phyloP scores from a whole-genome alignment of 225 moss, liverwort and hornwort genomes.

The Physcomitrellopsis africana region DNA sequence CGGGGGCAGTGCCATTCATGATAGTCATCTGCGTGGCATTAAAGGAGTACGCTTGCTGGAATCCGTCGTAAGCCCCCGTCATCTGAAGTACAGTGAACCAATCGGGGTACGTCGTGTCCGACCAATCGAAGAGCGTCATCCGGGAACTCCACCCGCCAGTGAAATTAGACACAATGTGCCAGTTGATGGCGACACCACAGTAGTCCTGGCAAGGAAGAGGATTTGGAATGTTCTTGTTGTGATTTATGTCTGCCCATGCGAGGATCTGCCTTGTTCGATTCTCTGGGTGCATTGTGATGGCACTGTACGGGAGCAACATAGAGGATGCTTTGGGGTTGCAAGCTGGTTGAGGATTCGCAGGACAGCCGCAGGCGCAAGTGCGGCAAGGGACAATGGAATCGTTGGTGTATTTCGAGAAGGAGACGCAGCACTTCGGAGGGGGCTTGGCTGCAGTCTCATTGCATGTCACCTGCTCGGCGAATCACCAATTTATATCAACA shows the following conservation, averaged over 20 bases:
- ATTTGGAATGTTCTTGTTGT: constrained; percentile 36
- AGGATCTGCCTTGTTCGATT: constrained; percentile 52
- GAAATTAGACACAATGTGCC: constrained; percentile 74
- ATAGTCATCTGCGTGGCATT: constrained; percentile 45
- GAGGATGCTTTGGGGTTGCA: constrained; percentile 44
- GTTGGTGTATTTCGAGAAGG: constrained; percentile 71
- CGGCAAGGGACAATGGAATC: constrained; percentile 67
- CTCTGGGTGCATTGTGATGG: constrained; percentile 53
- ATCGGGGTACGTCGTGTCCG: constrained; percentile 28
- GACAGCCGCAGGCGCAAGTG: constrained; percentile 69
- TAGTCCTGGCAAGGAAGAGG: constrained; percentile 71
- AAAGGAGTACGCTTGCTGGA: constrained; percentile 62
- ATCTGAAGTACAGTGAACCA: constrained; percentile 64
- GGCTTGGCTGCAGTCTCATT: constrained; percentile 21
- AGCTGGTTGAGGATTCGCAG: constrained; percentile 20
- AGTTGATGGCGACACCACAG: constrained; percentile 70
- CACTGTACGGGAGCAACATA: constrained; percentile 59
- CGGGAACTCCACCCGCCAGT: constrained; percentile 64
- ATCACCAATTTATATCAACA: no score
- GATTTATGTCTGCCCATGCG: constrained; percentile 46
- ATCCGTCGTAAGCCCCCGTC: constrained; percentile 42
- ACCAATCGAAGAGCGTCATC: constrained; percentile 74
- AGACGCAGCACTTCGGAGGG: constrained; percentile 69
- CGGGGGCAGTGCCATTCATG: constrained; percentile 32
- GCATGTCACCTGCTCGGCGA: constrained; percentile 4